Evolutionary conservation across 495 filamentous ascomycete genomes (phyloP), one percentile per base, ranked within the genome.

Genomic region (Penicillium cataractarum): DNA sequence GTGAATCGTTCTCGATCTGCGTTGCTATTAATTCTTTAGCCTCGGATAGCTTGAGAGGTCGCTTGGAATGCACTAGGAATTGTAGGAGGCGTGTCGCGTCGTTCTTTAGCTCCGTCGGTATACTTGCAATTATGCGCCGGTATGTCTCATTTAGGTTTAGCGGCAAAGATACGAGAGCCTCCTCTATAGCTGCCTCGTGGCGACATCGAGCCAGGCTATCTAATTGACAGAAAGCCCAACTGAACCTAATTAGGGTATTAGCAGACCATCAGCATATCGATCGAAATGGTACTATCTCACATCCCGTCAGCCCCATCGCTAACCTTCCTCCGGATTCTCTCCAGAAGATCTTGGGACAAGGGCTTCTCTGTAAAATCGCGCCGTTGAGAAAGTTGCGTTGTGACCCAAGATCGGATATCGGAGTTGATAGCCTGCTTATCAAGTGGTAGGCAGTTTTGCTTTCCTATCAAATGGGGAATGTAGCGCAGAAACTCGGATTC

Each of bases 171-270:
- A n/a, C n/a, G 3, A 80, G 66, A 39, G 66, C 66, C 65, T 68
- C 26, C 48, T 63, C 60, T 29, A 78, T 64, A 52, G 57, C 50
- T 39, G 42, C 37, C 37, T 62, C 8, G 24, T 63, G 67, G 9
- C 54, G 46, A 61, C 74, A 80, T 52, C 62, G 65, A 61, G 61
- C 61, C 15, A 81, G 68, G 13, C 26, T 65, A 33, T 80, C 72
- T 24, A 81, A 61, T 59, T 81, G 77, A 65, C 74, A 79, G 46
- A 62, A 70, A 3, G 67, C 74, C 74, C 74, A 80, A 52, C 76
- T 74, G 52, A 82, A 81, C 76, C 78, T 82, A 56, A 50, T 10
- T 9, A 56, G 4, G 27, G 37, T 29, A 55, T 55, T n/a, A 71
- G 60, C 6, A 60, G 40, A 22, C 59, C 17, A 51, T 62, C 46